Evolutionary conservation across 169 alveolate genomes (phyloP).

Genomic region (Plasmodium relictum): DNA sequence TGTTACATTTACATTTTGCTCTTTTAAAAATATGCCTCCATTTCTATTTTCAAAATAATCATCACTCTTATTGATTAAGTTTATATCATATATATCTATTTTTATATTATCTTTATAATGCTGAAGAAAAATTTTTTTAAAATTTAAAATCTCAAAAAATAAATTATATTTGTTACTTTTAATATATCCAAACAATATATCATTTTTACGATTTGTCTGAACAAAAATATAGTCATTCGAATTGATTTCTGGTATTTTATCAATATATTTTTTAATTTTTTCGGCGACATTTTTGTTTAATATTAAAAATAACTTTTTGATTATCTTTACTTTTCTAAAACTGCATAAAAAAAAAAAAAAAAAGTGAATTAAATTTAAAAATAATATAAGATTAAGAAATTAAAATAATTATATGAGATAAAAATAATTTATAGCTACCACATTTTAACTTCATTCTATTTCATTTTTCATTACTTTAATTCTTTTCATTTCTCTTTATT

Average conservation of each 20-base stretch:
- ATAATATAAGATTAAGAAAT: no score
- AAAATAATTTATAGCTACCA: no score
- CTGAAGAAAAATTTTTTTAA: conserved; percentile 27
- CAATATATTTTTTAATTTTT: conserved; percentile 16
- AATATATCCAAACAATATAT: conserved; percentile 54
- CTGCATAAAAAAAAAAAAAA: conserved; percentile 26
- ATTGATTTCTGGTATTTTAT: conserved; percentile 39
- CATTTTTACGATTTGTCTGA: conserved; percentile 66
- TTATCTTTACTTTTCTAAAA: conserved; percentile 37
- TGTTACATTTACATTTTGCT: conserved; percentile 25
- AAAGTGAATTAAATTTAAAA: neutral
- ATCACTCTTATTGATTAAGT: neutral
- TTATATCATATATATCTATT: conserved; percentile 25
- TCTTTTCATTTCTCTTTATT: no score
- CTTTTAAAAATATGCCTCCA: conserved; percentile 39
- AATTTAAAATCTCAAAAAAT: conserved; percentile 58
- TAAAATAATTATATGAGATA: no score
- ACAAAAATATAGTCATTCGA: conserved; percentile 57
- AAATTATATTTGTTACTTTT: conserved; percentile 60
- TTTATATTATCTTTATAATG: conserved; percentile 23
- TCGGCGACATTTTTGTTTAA: conserved; percentile 22
- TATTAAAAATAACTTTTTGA: conserved; percentile 36
- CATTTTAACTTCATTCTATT: no score
- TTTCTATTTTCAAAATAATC: neutral
- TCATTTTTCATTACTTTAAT: no score